Percentiles rank a stretch among this genome's conserved stretches.
Conservation (phyloP, 2,329 filamentous ascomycete genomes). For the Alternaria hordeiaustralica region DNA sequence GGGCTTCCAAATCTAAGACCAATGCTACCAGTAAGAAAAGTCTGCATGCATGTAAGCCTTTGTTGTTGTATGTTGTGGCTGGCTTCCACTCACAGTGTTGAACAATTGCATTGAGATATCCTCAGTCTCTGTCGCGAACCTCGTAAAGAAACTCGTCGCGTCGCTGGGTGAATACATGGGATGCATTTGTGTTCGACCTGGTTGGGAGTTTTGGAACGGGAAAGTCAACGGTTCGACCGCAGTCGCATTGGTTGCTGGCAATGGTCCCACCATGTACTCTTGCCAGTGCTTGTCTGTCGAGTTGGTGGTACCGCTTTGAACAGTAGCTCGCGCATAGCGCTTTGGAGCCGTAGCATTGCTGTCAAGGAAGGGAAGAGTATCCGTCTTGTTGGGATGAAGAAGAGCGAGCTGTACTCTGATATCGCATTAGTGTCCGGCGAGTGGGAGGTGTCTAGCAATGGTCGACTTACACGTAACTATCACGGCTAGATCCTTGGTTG, state of each 20-base stretch:
- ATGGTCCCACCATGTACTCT: constrained; percentile 59
- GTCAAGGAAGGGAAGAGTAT: constrained; percentile 24
- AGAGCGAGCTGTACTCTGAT: constrained; percentile 15
- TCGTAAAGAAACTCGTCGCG: constrained; percentile 6
- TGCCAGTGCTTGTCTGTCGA: constrained; percentile 42
- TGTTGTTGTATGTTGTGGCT: background rate
- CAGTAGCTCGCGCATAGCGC: constrained; percentile 30
- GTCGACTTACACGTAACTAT: constrained; percentile 21
- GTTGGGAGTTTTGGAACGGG: constrained; percentile 26
- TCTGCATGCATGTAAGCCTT: constrained; percentile 8
- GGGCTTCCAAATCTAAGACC: constrained; percentile 37
- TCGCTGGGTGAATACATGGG: constrained; percentile 14
- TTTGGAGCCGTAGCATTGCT: constrained; percentile 13
- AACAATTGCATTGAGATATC: constrained; percentile 31
- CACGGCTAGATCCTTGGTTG: constrained; percentile 13
- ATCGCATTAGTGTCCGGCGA: background rate
- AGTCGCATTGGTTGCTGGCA: constrained; percentile 54
- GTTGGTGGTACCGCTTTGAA: constrained; percentile 19
- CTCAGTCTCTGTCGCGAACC: constrained; percentile 20
- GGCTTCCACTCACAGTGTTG: constrained; percentile 24
- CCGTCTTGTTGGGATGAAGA: constrained; percentile 30
- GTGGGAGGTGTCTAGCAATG: background rate
- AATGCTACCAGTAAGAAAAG: constrained; percentile 21
- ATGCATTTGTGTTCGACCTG: constrained; percentile 20
- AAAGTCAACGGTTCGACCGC: constrained; percentile 32